Base-by-base conservation (phyloP, 73 alveolate species). In the Tetrahymena borealis region DNA sequence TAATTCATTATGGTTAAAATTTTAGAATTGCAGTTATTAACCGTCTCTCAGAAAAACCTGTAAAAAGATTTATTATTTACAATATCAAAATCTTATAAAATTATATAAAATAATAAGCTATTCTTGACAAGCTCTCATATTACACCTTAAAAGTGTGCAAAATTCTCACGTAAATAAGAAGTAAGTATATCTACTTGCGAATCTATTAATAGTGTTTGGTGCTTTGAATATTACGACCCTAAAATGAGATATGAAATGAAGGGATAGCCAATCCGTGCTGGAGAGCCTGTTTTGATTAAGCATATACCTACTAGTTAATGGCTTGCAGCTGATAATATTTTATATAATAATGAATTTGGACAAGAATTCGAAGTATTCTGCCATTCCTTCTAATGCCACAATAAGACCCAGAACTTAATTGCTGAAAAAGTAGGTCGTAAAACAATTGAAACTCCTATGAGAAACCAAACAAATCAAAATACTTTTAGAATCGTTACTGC, bases 391-490 rank as follows among this genome's bases (percentile, higher is more conserved):
- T 16, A 93, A 93, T 93, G 95, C 42, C 39, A 79, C 10, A 93
- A 93, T 40, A 93, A 93, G 79, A 93, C 95, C 0, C 39, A 93
- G 78, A 93, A 93, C 39, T 85, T 93, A 39, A 93, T 93, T 7
- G 93, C 95, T n/a, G 95, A 93, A 35, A 93, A 93, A 39, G 95
- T 79, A 39, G 95, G 95, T 8, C 90, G 95, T 41, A 93, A 91
- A 1, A 93, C 95, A 1, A 93, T 93, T 10, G 95, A 93, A 79
- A 93, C 91, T 6, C 95, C 95, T 16, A 41, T 93, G 78, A 93
- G 95, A 85, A 93, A 93, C 91, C 16, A 93, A 93, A 92, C 90
- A 39, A 78, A 92, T 32, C 31, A 38, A 78, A 11, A 32, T n/a
- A 38, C 39, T 0, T 92, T 31, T 79, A 38, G 79, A 78, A 60